Evolutionary conservation across 495 filamentous ascomycete genomes (phyloP), one percentile per base, ranked within the genome.

Genomic region (Chlorociboria aeruginascens): DNA sequence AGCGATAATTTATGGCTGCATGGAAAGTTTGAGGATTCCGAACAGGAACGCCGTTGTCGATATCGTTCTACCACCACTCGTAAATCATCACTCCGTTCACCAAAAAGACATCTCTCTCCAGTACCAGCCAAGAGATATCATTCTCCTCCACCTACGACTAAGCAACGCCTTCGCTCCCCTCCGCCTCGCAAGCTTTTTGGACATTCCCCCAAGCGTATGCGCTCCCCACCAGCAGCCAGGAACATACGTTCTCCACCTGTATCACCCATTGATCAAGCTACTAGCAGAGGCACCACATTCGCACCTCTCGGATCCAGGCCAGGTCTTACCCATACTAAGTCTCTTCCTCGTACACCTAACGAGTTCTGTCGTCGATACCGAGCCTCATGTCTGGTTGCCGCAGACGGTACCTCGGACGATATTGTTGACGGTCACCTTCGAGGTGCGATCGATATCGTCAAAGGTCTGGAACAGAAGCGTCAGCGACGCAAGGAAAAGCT

Each of bases 371-470:
- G 72, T 14, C 64, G 69, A 41, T 64, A 71, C 48, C 61, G 58
- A 31, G 55, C 46, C 8, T 53, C 50, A 20, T 50, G 55, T 10
- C 13, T 61, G 6, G 44, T 34, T 17, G 53, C 55, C 35, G 49
- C 50, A 10, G 49, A 54, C 36, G 58, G 52, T 12, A 54, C 54
- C 33, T 25, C 8, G 34, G 31, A 29, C 7, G 48, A 45, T 39
- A 42, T 35, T 48, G 35, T 46, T 38, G 69, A 77, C 49, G 52
- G 71, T 25, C 79, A 85, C 51, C 75, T 75, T 28, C 78, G 92
- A 51, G 87, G 88, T 39, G 89, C 92, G 29, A 89, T 97, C 54
- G 93, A 96, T 60, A 97, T 98, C 53, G 87, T 95, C 65, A 89
- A 94, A 60, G 92, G 92, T 6, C 79, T 98, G 7, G 92, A 97